These are phyloP conservation scores for Xylariales sp. DNA, from an alignment of 2,329 filamentous ascomycete species.

Conservation along the genomic window DNA sequence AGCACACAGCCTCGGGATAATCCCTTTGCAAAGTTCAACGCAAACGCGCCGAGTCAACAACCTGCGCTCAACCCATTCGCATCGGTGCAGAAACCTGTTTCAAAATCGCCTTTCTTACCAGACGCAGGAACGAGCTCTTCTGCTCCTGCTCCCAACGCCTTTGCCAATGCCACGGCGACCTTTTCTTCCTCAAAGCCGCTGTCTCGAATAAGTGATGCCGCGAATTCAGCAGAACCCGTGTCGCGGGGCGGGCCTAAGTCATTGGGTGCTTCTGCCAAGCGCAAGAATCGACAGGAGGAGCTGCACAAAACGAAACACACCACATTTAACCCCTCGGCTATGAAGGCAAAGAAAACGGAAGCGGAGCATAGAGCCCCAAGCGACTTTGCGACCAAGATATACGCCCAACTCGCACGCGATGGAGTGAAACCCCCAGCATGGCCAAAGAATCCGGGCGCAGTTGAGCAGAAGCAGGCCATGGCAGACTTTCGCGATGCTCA, in stretches of 20 bases:
- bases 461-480: slow-evolving; percentile 44
- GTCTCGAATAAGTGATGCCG: no score
- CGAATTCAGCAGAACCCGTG: no score
- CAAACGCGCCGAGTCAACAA: neutral
- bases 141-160: no score
- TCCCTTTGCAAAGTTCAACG: slow-evolving; percentile 2
- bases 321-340: no score
- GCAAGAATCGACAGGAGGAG: neutral
- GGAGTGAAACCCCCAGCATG: slow-evolving; percentile 49
- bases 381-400: slow-evolving; percentile 42
- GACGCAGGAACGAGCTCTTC: no score
- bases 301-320: slow-evolving; percentile 5
- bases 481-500: slow-evolving; percentile 51
- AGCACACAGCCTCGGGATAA: neutral
- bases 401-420: slow-evolving; percentile 49
- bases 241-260: no score
- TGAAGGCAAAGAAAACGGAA: neutral
- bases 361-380: slow-evolving; percentile 4
- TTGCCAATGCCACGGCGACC: no score
- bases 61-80: no score
- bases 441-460: slow-evolving; percentile 51
- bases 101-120: neutral
- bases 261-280: no score
- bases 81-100: neutral
- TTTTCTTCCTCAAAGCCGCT: no score